phyloP scores from a whole-genome alignment of 768 basidiomycete species.

The Russula sp. region DNA sequence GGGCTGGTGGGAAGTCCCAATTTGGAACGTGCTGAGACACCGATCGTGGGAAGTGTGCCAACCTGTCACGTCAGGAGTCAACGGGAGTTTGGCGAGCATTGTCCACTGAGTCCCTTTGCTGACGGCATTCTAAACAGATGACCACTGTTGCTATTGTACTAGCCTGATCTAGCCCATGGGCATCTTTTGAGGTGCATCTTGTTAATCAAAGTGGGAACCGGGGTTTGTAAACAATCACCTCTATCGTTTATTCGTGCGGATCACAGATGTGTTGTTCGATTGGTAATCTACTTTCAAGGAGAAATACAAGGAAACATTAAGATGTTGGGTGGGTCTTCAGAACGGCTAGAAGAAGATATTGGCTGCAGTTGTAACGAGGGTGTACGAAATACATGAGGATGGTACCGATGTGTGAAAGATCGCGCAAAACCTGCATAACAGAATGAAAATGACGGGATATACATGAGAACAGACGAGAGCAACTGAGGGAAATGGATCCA shows the following conservation, averaged over 20 bases:
- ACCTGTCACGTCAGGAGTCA: not conserved
- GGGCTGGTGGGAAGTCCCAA: constrained; percentile 7
- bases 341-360: constrained; percentile 18
- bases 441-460: constrained; percentile 17
- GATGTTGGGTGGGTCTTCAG: constrained; percentile 1
- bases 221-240: not conserved
- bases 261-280: constrained; percentile 2
- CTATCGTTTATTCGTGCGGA: constrained; percentile 4
- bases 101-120: not conserved
- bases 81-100: constrained; percentile 16
- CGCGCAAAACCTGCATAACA: constrained; percentile 20
- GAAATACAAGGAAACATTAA: constrained; percentile 22
- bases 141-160: not conserved
- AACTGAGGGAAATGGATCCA: constrained; percentile 15
- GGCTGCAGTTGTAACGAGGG: constrained; percentile 15
- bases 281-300: constrained; percentile 22
- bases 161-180: not conserved
- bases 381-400: constrained; percentile 23
- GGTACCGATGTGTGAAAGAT: constrained; percentile 20
- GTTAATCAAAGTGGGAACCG: not conserved
- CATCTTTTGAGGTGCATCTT: not conserved
- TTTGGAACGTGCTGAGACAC: not conserved
- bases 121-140: constrained; percentile 5
- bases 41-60: constrained; percentile 16
- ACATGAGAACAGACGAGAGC: constrained; percentile 19